Percentiles rank a stretch among this genome's conserved stretches.
Evolutionary conservation across 345 rosid genomes (phyloP).

Genomic region (Gossypium australe): DNA sequence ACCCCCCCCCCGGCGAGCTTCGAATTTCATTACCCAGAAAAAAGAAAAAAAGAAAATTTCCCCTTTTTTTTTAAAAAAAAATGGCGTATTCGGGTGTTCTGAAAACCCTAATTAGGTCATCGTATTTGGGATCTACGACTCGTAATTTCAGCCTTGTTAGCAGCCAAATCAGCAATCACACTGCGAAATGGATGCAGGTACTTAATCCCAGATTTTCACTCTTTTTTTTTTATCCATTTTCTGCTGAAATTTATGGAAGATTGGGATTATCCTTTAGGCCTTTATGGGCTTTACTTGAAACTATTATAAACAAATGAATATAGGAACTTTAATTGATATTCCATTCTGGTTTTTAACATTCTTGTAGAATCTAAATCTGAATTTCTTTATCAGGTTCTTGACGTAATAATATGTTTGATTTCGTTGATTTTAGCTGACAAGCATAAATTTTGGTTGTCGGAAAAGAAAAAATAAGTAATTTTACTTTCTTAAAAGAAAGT

Average conservation of each 20-base stretch:
- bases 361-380: background rate
- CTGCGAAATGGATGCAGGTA: constrained; percentile 99
- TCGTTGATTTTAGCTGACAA: background rate
- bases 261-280: background rate
- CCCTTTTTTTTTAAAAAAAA: background rate
- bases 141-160: constrained; percentile 40
- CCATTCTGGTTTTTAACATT: background rate
- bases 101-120: constrained; percentile 42
- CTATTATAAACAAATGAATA: background rate
- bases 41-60: background rate
- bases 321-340: background rate
- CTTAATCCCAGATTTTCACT: background rate
- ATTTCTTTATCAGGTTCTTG: background rate
- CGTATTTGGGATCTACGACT: constrained; percentile 32
- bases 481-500: background rate
- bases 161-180: constrained; percentile 54
- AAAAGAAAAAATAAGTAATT: background rate
- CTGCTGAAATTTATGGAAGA: background rate
- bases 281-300: background rate
- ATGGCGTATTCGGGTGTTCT: constrained; percentile 57
- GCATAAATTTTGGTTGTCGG: background rate
- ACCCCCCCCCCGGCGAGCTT: background rate
- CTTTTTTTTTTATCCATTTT: background rate
- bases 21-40: background rate
- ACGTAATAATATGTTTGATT: background rate